phyloP scores from a whole-genome alignment of 140 eudicot genomes.

The Cichorium intybus region DNA sequence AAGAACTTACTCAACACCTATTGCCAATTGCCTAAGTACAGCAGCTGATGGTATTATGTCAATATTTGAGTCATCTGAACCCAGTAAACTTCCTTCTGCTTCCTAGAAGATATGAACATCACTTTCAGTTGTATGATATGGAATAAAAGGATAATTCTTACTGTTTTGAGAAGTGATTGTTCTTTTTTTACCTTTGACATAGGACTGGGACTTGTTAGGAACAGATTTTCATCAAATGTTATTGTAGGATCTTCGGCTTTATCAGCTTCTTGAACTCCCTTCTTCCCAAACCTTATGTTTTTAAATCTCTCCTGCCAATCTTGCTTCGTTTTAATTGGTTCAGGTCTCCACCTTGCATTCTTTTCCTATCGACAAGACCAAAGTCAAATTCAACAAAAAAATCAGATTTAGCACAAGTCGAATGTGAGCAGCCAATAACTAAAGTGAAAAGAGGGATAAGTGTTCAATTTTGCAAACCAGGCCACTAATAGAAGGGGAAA shows the following conservation, averaged over 20 bases:
- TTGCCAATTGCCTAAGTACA: slow-evolving; percentile 66
- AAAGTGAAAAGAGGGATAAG: background rate
- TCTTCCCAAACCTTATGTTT: slow-evolving; percentile 71
- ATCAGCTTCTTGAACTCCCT: slow-evolving; percentile 57
- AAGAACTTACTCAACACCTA: slow-evolving; percentile 83
- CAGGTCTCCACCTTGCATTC: slow-evolving; percentile 57
- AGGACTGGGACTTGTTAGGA: slow-evolving; percentile 38
- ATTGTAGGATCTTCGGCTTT: slow-evolving; percentile 49
- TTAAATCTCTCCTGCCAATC: slow-evolving; percentile 92
- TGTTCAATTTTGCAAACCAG: slow-evolving; percentile 7
- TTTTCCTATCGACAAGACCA: slow-evolving; percentile 36
- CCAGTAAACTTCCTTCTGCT: slow-evolving; percentile 34
- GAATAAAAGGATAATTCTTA: too few relatives aligned
- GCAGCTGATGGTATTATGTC: slow-evolving; percentile 70
- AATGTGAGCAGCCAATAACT: background rate
- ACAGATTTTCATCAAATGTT: slow-evolving; percentile 60
- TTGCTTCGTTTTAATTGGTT: slow-evolving; percentile 65
- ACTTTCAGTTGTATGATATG: slow-evolving; percentile 12
- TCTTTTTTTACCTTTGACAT: slow-evolving; percentile 42
- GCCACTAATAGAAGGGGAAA: background rate
- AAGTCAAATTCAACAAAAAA: background rate
- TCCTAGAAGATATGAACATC: slow-evolving; percentile 48
- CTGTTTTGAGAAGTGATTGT: background rate
- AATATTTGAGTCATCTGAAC: slow-evolving; percentile 34
- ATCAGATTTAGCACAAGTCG: background rate